Evolutionary conservation across 495 filamentous ascomycete genomes (phyloP).

Genomic region (Coniosporium apollinis): DNA sequence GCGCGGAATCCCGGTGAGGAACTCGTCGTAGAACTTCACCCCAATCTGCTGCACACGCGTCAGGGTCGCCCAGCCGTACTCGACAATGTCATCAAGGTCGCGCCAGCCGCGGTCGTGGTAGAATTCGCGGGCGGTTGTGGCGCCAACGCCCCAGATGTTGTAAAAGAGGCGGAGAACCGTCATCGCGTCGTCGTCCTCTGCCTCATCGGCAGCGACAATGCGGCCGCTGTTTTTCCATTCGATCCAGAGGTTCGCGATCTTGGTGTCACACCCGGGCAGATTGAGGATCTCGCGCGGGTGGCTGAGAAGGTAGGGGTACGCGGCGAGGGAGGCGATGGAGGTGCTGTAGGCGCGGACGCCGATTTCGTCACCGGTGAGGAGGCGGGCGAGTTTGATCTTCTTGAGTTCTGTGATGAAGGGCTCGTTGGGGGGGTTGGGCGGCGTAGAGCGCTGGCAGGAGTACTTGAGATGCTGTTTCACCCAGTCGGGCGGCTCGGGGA

Average conservation of each 20-base stretch:
- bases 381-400: constrained; percentile 54
- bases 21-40: constrained; percentile 88
- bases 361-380: constrained; percentile 55
- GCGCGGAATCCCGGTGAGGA: constrained; percentile 52
- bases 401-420: constrained; percentile 58
- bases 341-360: constrained; percentile 80
- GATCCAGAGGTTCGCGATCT: constrained; percentile 61
- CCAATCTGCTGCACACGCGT: constrained; percentile 81
- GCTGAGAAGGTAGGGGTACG: constrained; percentile 54
- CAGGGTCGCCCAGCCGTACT: constrained; percentile 61
- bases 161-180: constrained; percentile 51
- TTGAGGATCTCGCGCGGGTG: constrained; percentile 42
- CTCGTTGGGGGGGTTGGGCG: constrained; percentile 51
- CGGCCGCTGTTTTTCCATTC: constrained; percentile 51
- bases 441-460: constrained; percentile 68
- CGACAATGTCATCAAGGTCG: constrained; percentile 68
- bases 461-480: constrained; percentile 48
- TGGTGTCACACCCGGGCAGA: constrained; percentile 67
- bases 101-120: constrained; percentile 62
- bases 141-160: constrained; percentile 80
- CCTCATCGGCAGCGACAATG: constrained; percentile 43
- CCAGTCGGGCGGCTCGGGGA: constrained; percentile 52
- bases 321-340: constrained; percentile 63
- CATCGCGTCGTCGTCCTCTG: constrained; percentile 47
- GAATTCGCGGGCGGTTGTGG: constrained; percentile 66